phyloP scores from a whole-genome alignment of 225 moss, liverwort and hornwort species.

The Marchantia polymorpha region DNA sequence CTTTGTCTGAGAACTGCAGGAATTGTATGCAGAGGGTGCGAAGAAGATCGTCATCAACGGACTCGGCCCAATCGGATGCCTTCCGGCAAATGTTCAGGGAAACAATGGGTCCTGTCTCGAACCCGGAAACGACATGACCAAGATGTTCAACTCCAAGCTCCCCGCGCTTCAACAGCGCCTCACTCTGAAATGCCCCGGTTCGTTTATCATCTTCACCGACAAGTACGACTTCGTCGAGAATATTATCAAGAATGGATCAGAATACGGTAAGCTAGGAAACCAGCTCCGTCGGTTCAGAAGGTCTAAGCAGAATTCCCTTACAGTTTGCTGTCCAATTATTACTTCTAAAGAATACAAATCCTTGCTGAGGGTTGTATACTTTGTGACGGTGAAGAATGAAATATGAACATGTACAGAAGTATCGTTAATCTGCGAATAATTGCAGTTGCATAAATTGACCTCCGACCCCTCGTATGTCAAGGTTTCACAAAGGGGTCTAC shows the following conservation, averaged over 20 bases:
- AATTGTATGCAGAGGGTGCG: slow-evolving; percentile 17
- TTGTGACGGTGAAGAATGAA: too few species aligned
- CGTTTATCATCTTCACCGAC: not conserved
- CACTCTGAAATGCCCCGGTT: not conserved
- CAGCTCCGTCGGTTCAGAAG: too few species aligned
- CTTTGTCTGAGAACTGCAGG: slow-evolving; percentile 13
- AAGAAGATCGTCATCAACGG: slow-evolving; percentile 14
- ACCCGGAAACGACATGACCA: not conserved
- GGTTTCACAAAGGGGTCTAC: slow-evolving; percentile 20
- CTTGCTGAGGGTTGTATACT: too few species aligned
- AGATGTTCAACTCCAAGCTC: slow-evolving; percentile 13
- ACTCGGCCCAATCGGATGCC: slow-evolving; percentile 22
- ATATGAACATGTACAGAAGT: too few species aligned
- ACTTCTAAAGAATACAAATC: too few species aligned
- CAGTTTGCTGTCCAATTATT: too few species aligned
- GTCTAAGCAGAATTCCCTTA: too few species aligned
- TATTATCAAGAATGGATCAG: slow-evolving; percentile 20
- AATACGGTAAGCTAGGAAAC: slow-evolving; percentile 17
- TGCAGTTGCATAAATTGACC: too few species aligned
- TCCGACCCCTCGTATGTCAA: too few species aligned
- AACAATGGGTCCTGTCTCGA: slow-evolving; percentile 17
- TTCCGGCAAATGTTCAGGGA: not conserved
- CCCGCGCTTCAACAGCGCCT: slow-evolving; percentile 1
- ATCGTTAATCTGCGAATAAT: too few species aligned
- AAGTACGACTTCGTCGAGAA: not conserved